Percentiles rank a stretch among this genome's conserved stretches.
Evolutionary conservation across 257 asterid species (phyloP).

Genomic region (Salvia splendens): DNA sequence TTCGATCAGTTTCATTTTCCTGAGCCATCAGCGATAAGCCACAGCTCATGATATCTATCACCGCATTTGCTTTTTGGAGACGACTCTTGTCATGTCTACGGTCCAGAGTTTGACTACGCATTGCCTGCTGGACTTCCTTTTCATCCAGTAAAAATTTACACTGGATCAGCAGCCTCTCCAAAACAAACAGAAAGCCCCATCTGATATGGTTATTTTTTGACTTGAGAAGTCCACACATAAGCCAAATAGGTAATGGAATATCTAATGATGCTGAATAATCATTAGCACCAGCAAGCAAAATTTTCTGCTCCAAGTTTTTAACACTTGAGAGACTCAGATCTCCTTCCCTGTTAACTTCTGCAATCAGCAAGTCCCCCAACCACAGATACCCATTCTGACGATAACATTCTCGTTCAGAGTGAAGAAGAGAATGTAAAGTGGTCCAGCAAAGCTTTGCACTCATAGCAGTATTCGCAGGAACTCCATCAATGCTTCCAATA

Average conservation of each 20-base stretch:
- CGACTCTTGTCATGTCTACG: conserved; percentile 56
- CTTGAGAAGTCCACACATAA: conserved; percentile 93
- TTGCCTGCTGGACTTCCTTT: conserved; percentile 74
- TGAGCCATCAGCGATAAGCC: conserved; percentile 96
- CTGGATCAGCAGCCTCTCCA: conserved; percentile 95
- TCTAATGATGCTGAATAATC: conserved; percentile 75
- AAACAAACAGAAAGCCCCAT: conserved; percentile 86
- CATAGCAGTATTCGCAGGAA: conserved; percentile 53
- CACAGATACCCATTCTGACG: conserved; percentile 97
- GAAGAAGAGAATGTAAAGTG: conserved; percentile 96
- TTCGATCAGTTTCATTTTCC: conserved; percentile 88
- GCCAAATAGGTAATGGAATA: conserved; percentile 91
- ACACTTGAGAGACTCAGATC: conserved; percentile 68
- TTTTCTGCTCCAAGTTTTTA: conserved; percentile 73
- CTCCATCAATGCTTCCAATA: conserved; percentile 58
- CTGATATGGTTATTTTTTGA: conserved; percentile 70
- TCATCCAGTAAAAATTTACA: conserved; percentile 97
- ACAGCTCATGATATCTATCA: conserved; percentile 87
- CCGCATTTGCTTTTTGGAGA: conserved; percentile 92
- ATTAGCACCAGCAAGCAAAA: conserved; percentile 70
- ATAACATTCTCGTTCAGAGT: conserved; percentile 71
- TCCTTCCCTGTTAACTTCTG: conserved; percentile 79
- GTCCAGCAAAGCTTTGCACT: conserved; percentile 81
- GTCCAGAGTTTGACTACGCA: conserved; percentile 55
- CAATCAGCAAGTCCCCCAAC: conserved; percentile 91